phyloP scores from a whole-genome alignment of 2,329 filamentous ascomycete genomes.

The Hirsutella thompsonii region DNA sequence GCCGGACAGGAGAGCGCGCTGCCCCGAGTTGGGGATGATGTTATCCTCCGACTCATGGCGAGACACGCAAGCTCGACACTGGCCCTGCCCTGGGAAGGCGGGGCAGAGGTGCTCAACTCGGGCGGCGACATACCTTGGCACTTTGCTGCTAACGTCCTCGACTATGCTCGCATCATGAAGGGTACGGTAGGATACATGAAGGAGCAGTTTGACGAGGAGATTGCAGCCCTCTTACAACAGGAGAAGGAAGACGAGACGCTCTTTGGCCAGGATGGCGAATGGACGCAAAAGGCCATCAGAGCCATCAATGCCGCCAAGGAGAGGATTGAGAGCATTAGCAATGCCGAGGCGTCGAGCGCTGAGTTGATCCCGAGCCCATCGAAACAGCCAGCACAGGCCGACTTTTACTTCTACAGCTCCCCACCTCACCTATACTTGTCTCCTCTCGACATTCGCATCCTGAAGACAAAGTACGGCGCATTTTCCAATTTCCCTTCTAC shows the following conservation, averaged over 20 bases:
- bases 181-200: constrained; percentile 81
- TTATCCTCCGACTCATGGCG: constrained; percentile 77
- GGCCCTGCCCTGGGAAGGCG: constrained; percentile 72
- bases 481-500: constrained; percentile 77
- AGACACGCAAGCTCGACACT: constrained; percentile 70
- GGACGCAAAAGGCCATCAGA: constrained; percentile 73
- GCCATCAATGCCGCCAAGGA: constrained; percentile 66
- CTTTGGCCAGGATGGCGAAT: constrained; percentile 86
- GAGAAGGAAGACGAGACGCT: constrained; percentile 82
- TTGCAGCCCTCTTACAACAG: constrained; percentile 59
- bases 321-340: constrained; percentile 40
- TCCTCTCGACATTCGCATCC: constrained; percentile 79
- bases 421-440: constrained; percentile 83
- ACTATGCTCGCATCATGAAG: constrained; percentile 93
- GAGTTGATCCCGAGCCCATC: constrained; percentile 6
- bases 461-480: constrained; percentile 77
- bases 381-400: constrained; percentile 24
- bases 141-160: constrained; percentile 82
- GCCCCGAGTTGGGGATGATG: constrained; percentile 74
- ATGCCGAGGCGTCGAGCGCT: constrained; percentile 9
- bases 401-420: constrained; percentile 81
- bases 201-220: constrained; percentile 67
- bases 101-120: constrained; percentile 52
- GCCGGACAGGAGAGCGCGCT: constrained; percentile 72
- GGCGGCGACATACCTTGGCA: constrained; percentile 86